These are phyloP conservation scores for Aspergillus texensis DNA, from an alignment of 2,329 filamentous ascomycete genomes.

Conservation along the genomic window DNA sequence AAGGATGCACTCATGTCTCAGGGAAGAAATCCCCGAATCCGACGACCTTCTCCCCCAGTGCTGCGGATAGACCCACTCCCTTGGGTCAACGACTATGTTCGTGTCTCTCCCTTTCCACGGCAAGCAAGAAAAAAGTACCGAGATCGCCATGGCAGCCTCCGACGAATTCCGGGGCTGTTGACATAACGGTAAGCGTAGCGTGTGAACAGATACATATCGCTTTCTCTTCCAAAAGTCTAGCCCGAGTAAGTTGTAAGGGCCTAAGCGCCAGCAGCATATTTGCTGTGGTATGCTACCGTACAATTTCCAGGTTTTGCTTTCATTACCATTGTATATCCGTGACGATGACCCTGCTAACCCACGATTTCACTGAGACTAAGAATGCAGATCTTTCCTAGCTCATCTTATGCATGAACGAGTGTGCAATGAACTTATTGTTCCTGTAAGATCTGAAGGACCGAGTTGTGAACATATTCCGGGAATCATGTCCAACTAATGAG, in stretches of 20 bases:
- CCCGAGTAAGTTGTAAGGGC: not conserved
- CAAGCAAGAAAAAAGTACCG: not conserved
- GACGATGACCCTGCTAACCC: not conserved
- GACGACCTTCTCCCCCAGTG: too few relatives aligned
- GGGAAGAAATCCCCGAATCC: too few relatives aligned
- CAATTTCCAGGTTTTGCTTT: not conserved
- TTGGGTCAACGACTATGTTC: too few relatives aligned
- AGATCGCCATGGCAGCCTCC: not conserved
- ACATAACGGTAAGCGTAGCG: not conserved
- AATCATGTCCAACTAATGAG: not conserved
- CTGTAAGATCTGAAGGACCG: not conserved
- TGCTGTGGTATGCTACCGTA: not conserved
- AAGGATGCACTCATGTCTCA: not conserved
- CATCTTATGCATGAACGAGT: not conserved
- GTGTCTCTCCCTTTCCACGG: not conserved
- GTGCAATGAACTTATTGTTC: not conserved
- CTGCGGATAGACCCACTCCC: too few relatives aligned
- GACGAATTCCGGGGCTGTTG: not conserved
- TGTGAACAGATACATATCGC: not conserved
- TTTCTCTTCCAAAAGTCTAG: not conserved
- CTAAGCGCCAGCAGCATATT: not conserved
- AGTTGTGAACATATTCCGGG: not conserved
- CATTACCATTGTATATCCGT: not conserved
- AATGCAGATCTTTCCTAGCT: not conserved
- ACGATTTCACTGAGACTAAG: not conserved